Evolutionary conservation across 768 basidiomycete species (phyloP), one percentile per base, ranked within the genome.

Genomic region (Russula vinacea): DNA sequence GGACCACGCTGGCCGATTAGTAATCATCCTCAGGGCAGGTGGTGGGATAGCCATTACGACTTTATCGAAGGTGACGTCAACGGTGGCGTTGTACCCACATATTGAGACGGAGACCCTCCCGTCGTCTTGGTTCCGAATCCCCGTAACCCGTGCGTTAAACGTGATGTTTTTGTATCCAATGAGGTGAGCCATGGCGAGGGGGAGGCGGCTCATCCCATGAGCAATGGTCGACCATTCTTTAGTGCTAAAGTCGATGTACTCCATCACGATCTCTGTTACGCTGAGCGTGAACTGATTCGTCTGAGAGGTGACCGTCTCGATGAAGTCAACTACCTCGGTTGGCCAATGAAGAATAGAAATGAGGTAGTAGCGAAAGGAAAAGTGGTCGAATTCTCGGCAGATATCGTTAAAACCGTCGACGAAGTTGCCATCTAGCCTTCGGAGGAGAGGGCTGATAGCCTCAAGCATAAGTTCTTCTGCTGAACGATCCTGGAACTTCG

Each of bases 211-310:
- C 70, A 71, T 71, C 22, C 70, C 70, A 35, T 62, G 50, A 7
- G 58, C 70, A 44, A 70, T 60, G 16, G 70, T 70, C 24, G 61
- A 62, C 70, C 70, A 71, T 22, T 63, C 55, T 47, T 70, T 57
- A 2, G 68, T 71, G 42, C 61, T 62, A 47, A 71, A 71, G 62
- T 71, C 70, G 29, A 71, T 62, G 51, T 67, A 57, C 42, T 71
- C 71, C 70, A 71, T 71, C 14, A 71, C 51, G 61, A 71, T 65
- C 65, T 71, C 70, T 11, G 68, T 62, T n/a, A 69, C 67, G 62
- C 70, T 71, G 47, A 71, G 70, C 13, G 62, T 51, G 70, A 71
- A 71, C 53, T 71, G 70, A 51, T 71, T 71, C 24, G 70, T 70
- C 29, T 71, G 70, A 19, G 70, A 71, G 4, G 57, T 60, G 51